Percentiles rank a stretch among this genome's conserved stretches.
These are phyloP conservation scores for Periglandula ipomoeae DNA, from an alignment of 2,329 filamentous ascomycete species.

Conservation along the genomic window DNA sequence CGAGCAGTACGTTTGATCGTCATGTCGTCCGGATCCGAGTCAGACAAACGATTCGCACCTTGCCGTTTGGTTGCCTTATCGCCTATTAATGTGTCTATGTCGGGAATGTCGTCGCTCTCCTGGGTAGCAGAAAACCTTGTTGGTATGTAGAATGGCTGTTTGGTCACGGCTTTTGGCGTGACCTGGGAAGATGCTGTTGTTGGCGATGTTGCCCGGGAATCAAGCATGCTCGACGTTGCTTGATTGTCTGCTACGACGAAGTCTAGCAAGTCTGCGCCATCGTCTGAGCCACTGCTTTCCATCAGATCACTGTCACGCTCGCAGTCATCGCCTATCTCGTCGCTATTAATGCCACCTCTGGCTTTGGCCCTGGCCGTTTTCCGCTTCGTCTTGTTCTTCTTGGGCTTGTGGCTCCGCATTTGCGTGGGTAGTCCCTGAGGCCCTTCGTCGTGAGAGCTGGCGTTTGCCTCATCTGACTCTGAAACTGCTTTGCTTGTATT, in stretches of 20 bases:
- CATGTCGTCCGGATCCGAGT: slow-evolving; percentile 12
- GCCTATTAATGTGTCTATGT: slow-evolving; percentile 21
- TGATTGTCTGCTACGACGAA: slow-evolving; percentile 47
- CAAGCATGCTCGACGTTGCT: slow-evolving; percentile 26
- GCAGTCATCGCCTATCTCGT: slow-evolving; percentile 44
- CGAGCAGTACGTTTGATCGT: slow-evolving; percentile 14
- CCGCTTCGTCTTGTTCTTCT: slow-evolving; percentile 15
- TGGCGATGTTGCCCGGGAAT: slow-evolving; percentile 21
- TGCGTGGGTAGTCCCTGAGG: neutral
- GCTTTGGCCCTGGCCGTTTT: slow-evolving; percentile 14
- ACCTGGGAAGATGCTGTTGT: slow-evolving; percentile 12
- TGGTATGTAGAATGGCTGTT: slow-evolving; percentile 28
- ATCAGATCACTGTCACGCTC: slow-evolving; percentile 38
- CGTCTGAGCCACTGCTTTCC: slow-evolving; percentile 38
- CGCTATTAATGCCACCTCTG: slow-evolving; percentile 28
- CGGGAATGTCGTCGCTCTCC: slow-evolving; percentile 30
- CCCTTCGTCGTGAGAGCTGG: slow-evolving; percentile 13
- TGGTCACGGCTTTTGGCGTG: slow-evolving; percentile 9
- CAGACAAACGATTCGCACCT: slow-evolving; percentile 9
- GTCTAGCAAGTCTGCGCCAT: slow-evolving; percentile 41
- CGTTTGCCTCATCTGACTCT: slow-evolving; percentile 12
- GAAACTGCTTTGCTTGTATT: neutral
- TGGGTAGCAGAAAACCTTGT: slow-evolving; percentile 30
- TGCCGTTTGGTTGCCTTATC: slow-evolving; percentile 4
- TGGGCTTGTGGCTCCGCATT: slow-evolving; percentile 9